Conservation (phyloP, 768 basidiomycete species). For the Pleurotus tuoliensis region DNA sequence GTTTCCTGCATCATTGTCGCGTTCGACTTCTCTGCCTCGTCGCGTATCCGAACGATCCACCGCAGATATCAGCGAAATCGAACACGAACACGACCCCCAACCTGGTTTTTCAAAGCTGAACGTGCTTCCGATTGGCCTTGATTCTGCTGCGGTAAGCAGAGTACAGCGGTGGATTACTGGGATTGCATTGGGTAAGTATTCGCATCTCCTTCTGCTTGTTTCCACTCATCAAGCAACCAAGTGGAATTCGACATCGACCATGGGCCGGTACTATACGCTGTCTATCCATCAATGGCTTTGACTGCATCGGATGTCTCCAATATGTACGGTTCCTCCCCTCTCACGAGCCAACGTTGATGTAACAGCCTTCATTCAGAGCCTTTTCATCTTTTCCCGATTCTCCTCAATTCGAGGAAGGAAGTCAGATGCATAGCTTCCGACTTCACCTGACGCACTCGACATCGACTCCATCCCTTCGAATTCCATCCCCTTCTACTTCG, state of each 20-base stretch:
- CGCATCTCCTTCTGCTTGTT: neutral
- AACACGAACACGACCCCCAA: neutral
- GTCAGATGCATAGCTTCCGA: constrained; percentile 83
- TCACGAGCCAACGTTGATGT: constrained; percentile 2
- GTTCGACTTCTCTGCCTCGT: neutral
- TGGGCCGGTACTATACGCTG: constrained; percentile 71
- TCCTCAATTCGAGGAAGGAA: constrained; percentile 78
- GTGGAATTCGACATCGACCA: constrained; percentile 89
- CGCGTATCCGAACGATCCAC: neutral
- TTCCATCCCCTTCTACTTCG: neutral
- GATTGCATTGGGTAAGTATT: constrained; percentile 8
- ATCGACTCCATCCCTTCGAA: neutral
- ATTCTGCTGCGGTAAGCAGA: constrained; percentile 1
- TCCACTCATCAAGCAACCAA: constrained; percentile 20
- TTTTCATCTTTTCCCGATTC: constrained; percentile 94
- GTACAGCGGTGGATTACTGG: constrained; percentile 12
- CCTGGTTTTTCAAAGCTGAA: neutral
- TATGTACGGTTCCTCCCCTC: constrained; percentile 50
- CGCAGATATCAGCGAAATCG: neutral
- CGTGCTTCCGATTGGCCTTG: neutral
- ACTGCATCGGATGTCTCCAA: constrained; percentile 72
- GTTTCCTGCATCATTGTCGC: neutral
- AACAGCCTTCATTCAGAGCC: constrained; percentile 46
- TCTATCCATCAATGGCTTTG: constrained; percentile 66
- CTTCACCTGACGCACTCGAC: constrained; percentile 50